Conservation (phyloP, 2,329 filamentous ascomycete genomes). For the Aplosporella prunicola region DNA sequence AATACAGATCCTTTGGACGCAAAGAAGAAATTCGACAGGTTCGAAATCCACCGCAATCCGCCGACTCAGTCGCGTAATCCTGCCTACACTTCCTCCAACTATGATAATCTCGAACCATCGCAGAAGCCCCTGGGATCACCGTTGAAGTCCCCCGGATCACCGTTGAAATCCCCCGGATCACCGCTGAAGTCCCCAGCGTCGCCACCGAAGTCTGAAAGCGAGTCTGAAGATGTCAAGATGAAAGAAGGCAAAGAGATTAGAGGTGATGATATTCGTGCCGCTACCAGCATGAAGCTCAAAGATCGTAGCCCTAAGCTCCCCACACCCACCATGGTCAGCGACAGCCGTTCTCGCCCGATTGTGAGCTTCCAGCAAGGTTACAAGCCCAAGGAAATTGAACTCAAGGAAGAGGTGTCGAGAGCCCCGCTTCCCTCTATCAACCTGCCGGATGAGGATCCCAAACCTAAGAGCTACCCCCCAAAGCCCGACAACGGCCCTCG, state of each 20-base stretch:
- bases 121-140: too few relatives aligned
- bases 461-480: slow-evolving; percentile 18
- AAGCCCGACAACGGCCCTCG: slow-evolving; percentile 14
- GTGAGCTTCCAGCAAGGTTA: slow-evolving; percentile 90
- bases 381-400: slow-evolving; percentile 65
- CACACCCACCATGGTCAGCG: slow-evolving; percentile 82
- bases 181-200: slow-evolving; percentile 11
- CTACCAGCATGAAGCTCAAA: slow-evolving; percentile 79
- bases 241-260: slow-evolving; percentile 78
- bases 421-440: slow-evolving; percentile 15
- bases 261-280: slow-evolving; percentile 76
- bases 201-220: slow-evolving; percentile 17
- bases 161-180: slow-evolving; percentile 6
- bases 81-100: slow-evolving; percentile 60
- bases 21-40: slow-evolving; percentile 36
- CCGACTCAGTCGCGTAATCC: slow-evolving; percentile 76
- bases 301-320: slow-evolving; percentile 82
- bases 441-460: slow-evolving; percentile 8
- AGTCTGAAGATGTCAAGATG: slow-evolving; percentile 38
- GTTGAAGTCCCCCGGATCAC: too few relatives aligned
- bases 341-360: slow-evolving; percentile 82
- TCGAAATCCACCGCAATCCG: slow-evolving; percentile 77
- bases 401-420: slow-evolving; percentile 43
- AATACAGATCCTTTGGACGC: slow-evolving; percentile 36
- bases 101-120: neutral